phyloP scores from a whole-genome alignment of 495 filamentous ascomycete genomes.

The Hyaloscypha finlandica region DNA sequence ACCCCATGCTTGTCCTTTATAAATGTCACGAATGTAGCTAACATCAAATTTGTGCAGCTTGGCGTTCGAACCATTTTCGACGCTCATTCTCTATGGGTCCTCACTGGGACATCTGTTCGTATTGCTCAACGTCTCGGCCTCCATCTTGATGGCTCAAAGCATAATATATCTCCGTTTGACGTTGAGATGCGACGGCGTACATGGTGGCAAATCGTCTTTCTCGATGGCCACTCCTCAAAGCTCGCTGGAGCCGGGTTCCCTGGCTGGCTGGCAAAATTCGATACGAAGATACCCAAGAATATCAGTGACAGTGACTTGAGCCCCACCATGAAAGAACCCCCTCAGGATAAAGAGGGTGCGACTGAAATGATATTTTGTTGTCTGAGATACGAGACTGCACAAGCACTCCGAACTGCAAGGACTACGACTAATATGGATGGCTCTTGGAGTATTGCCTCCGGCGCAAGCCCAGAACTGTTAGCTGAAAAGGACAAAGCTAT shows the following conservation, averaged over 20 bases:
- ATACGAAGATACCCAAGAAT: slow-evolving; percentile 48
- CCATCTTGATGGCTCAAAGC: slow-evolving; percentile 53
- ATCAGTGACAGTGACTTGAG: slow-evolving; percentile 47
- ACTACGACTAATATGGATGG: slow-evolving; percentile 33
- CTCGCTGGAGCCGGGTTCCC: slow-evolving; percentile 65
- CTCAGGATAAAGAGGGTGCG: slow-evolving; percentile 46
- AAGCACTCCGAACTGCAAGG: slow-evolving; percentile 45
- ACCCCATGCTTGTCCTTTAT: background rate
- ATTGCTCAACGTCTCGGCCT: slow-evolving; percentile 48
- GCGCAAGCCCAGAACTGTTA: slow-evolving; percentile 38
- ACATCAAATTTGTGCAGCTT: slow-evolving; percentile 19
- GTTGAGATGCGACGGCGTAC: slow-evolving; percentile 61
- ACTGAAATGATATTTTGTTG: slow-evolving; percentile 62
- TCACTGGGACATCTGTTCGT: slow-evolving; percentile 44
- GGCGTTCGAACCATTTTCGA: slow-evolving; percentile 49
- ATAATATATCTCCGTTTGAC: slow-evolving; percentile 58
- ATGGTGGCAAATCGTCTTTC: slow-evolving; percentile 61
- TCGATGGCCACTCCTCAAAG: slow-evolving; percentile 56
- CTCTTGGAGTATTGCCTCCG: slow-evolving; percentile 41
- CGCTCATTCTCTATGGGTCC: slow-evolving; percentile 47
- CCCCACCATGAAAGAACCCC: slow-evolving; percentile 42
- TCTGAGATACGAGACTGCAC: slow-evolving; percentile 52
- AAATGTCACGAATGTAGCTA: background rate
- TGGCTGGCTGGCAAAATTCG: slow-evolving; percentile 37
- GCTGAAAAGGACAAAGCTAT: slow-evolving; percentile 52